phyloP scores from a whole-genome alignment of 345 rosid genomes.

The Excoecaria cochinchinensis region DNA sequence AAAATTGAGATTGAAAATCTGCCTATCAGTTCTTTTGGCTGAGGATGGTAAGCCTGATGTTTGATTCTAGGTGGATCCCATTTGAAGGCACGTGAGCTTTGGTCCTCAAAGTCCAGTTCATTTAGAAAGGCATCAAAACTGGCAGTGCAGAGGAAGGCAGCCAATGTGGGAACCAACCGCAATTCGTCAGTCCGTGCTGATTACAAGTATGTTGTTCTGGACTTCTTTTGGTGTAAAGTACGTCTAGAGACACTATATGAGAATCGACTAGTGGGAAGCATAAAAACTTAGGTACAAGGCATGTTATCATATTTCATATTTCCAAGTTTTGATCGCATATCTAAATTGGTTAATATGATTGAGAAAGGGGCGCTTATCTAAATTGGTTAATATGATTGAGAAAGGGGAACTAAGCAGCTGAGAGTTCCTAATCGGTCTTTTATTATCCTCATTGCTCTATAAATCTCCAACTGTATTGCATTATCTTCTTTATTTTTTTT shows the following conservation, averaged over 20 bases:
- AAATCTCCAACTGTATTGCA: not conserved
- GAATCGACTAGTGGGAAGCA: not conserved
- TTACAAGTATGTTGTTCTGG: slow-evolving; percentile 43
- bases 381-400: not conserved
- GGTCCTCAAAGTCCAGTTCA: slow-evolving; percentile 40
- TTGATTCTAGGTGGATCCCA: slow-evolving; percentile 41
- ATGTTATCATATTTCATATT: not conserved
- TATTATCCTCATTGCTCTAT: not conserved
- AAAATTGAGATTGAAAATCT: not conserved
- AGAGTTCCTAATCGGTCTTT: not conserved
- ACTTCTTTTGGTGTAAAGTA: not conserved
- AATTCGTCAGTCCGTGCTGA: slow-evolving; percentile 56
- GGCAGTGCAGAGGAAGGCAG: slow-evolving; percentile 41
- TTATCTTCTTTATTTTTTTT: not conserved
- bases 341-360: not conserved
- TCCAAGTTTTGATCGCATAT: not conserved
- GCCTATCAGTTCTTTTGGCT: not conserved
- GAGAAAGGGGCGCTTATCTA: not conserved
- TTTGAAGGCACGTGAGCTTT: slow-evolving; percentile 38
- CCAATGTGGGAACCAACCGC: slow-evolving; percentile 21
- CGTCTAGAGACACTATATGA: not conserved
- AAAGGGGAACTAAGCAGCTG: not conserved
- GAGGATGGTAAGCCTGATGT: not conserved
- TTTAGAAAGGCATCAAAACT: slow-evolving; percentile 39
- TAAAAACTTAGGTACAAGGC: not conserved